These are phyloP conservation scores for Xylariaceae sp. DNA, from an alignment of 2,329 filamentous ascomycete genomes.

Conservation along the genomic window DNA sequence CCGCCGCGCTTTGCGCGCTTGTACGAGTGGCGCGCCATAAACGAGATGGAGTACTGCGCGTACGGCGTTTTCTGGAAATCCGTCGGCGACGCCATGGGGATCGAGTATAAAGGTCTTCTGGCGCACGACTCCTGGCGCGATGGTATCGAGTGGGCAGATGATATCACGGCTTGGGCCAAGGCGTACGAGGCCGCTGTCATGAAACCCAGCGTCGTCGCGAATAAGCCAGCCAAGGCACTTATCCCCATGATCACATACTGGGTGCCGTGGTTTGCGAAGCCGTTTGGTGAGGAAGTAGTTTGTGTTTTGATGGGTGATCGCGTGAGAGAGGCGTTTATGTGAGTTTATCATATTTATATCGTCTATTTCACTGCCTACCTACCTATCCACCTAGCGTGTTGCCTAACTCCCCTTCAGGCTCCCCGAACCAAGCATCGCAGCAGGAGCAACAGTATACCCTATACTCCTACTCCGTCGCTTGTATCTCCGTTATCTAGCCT, in stretches of 20 bases:
- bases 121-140: constrained; percentile 50
- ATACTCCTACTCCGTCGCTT: constrained; percentile 61
- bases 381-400: no score
- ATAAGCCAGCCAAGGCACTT: constrained; percentile 63
- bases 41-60: constrained; percentile 71
- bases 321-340: constrained; percentile 70
- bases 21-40: constrained; percentile 75
- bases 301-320: constrained; percentile 69
- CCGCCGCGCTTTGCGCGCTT: constrained; percentile 67
- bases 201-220: constrained; percentile 58
- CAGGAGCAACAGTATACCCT: constrained; percentile 50
- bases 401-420: constrained; percentile 42
- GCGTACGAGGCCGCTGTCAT: constrained; percentile 67
- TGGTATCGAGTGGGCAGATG: constrained; percentile 59
- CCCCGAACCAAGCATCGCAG: constrained; percentile 50
- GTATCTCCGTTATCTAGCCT: constrained; percentile 61
- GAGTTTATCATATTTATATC: constrained; percentile 39
- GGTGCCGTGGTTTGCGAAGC: constrained; percentile 54
- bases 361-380: no score
- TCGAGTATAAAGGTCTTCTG: constrained; percentile 56
- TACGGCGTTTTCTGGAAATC: constrained; percentile 74
- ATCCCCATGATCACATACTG: constrained; percentile 65
- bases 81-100: constrained; percentile 73
- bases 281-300: constrained; percentile 57
- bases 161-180: constrained; percentile 55